These are phyloP conservation scores for Starmerella riodocensis DNA, from an alignment of 805 yeast species.

Conservation along the genomic window DNA sequence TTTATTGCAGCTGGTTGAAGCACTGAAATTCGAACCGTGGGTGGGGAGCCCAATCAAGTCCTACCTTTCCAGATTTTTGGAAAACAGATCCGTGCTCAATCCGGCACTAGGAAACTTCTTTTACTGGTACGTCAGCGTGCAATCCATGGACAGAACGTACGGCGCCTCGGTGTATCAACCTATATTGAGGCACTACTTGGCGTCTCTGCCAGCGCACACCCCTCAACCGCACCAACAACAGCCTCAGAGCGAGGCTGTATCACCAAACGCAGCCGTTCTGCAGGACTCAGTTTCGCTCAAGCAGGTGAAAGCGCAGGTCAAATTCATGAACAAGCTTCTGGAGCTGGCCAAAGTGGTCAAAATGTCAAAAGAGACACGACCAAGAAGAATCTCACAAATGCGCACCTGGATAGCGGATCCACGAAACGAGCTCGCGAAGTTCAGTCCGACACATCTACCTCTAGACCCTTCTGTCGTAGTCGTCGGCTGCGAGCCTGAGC, in stretches of 20 bases:
- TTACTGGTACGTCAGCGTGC: conserved; percentile 87
- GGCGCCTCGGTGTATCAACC: conserved; percentile 34
- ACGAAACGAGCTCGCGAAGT: conserved; percentile 29
- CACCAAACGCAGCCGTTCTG: not conserved
- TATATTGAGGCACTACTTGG: conserved; percentile 36
- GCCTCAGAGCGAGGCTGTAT: conserved; percentile 1
- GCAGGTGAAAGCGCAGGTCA: conserved; percentile 42
- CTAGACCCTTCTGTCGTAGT: conserved; percentile 67
- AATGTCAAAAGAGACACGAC: conserved; percentile 58
- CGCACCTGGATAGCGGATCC: conserved; percentile 43
- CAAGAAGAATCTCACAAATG: conserved; percentile 57
- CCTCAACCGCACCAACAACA: conserved; percentile 5
- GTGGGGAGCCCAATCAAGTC: conserved; percentile 19
- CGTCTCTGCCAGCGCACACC: conserved; percentile 24
- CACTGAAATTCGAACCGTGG: conserved; percentile 62
- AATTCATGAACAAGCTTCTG: conserved; percentile 53
- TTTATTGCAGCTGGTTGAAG: conserved; percentile 80
- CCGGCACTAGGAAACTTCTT: conserved; percentile 63
- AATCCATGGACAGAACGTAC: conserved; percentile 50
- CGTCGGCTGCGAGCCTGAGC: conserved; percentile 64
- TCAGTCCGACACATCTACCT: conserved; percentile 58
- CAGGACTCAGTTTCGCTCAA: conserved; percentile 9
- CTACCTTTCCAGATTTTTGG: conserved; percentile 44
- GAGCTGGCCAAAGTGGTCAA: conserved; percentile 53
- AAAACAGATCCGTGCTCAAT: conserved; percentile 55